Base-by-base conservation (phyloP, 108 stramenopile genomes). In the Cyclotella choctawhatcheeana region DNA sequence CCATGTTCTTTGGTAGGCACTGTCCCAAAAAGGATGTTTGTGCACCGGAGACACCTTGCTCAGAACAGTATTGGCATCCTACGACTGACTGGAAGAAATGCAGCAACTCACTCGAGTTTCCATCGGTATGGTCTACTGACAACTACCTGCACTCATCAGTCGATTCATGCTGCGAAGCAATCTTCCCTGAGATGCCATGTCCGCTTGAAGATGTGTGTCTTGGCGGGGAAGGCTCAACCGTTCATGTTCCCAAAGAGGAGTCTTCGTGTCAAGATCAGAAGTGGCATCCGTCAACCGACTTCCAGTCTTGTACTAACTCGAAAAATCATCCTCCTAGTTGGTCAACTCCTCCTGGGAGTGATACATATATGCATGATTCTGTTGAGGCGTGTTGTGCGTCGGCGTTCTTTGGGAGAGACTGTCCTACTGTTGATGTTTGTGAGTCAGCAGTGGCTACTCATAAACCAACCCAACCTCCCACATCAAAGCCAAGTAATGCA, bases 11-110 rank as follows among this genome's bases (percentile, higher is more conserved):
- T 1, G 59, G 35, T 18, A n/a, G 59, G 0, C 37, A 40, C 22
- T 60, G 59, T 40, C 59, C 33, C 1, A 60, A 60, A 22, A 26
- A 60, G 4, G 59, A 60, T 60, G 59, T 60, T 21, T 60, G 59
- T n/a, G n/a, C n/a, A n/a, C n/a, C n/a, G n/a, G n/a, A n/a, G n/a
- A n/a, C n/a, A n/a, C n/a, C n/a, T n/a, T n/a, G n/a, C n/a, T n/a
- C n/a, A n/a, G n/a, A n/a, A n/a, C n/a, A n/a, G n/a, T n/a, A n/a
- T n/a, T n/a, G 37, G 37, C 37, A 40, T 40, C 37, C 37, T 10
- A 40, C 37, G 37, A 40, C 37, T 10, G 37, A 40, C 37, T 40
- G 6, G 6, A 40, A 40, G 12, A 40, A 10, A 12, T 40, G 37
- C 12, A 40, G 8, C 37, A 40, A 40, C 37, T 10, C 6, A 10